Percentiles rank a stretch among this genome's conserved stretches.
Conservation (phyloP, 73 alveolate species). For the Breviolum minutum region DNA sequence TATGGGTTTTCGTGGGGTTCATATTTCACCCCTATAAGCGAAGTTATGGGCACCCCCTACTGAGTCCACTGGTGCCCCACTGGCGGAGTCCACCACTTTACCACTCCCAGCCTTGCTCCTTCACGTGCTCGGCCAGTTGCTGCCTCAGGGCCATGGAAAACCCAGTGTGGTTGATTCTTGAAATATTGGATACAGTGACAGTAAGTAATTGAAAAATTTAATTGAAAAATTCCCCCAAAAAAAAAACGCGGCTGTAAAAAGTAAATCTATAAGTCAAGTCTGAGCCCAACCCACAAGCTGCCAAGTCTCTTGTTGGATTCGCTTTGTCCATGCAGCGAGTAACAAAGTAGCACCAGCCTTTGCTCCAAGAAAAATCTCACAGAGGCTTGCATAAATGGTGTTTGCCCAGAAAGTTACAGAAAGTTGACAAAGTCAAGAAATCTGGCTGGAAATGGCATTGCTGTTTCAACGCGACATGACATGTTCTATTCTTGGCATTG, state of each 20-base stretch:
- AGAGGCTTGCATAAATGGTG: no score
- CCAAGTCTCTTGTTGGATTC: slow-evolving; percentile 14
- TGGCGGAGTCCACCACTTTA: no score
- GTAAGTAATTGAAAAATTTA: no score
- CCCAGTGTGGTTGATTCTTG: no score
- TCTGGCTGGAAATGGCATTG: not conserved
- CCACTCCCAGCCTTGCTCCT: slow-evolving; percentile 83
- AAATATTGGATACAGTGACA: not conserved
- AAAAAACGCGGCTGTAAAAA: not conserved
- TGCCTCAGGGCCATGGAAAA: slow-evolving; percentile 29
- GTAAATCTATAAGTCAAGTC: not conserved
- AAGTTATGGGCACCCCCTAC: no score
- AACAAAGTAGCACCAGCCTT: slow-evolving; percentile 18
- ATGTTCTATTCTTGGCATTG: not conserved
- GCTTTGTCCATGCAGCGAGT: not conserved
- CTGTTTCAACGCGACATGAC: not conserved
- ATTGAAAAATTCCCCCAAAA: no score
- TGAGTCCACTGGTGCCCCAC: no score
- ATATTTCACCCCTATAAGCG: no score
- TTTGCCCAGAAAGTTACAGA: no score
- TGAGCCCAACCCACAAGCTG: not conserved
- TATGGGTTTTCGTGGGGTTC: no score
- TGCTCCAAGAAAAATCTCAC: not conserved
- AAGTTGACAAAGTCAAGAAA: not conserved
- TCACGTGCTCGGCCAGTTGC: slow-evolving; percentile 53